Evolutionary conservation across 2,329 filamentous ascomycete species (phyloP), one percentile per base, ranked within the genome.

Genomic region (Botrytis tulipae): DNA sequence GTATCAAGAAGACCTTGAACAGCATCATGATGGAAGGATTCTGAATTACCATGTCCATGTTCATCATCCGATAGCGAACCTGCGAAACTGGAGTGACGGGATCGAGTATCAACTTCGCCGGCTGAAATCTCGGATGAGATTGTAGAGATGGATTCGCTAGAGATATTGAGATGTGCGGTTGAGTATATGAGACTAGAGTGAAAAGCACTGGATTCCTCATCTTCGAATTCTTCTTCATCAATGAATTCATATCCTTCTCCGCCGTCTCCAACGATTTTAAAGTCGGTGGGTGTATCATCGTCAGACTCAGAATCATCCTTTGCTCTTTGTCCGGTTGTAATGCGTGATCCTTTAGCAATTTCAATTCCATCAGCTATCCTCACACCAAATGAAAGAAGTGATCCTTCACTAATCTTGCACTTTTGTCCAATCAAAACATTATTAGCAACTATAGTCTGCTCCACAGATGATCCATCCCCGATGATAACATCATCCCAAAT

Each of bases 401-500:
- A 90, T 40, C 95, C 96, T 14, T 89, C 83, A 48, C 90, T 87
- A 74, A 98, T 84, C 10, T 82, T 88, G 79, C 91, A 92, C 71
- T 88, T 87, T 78, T 90, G 91, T 35, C 94, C 94, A 72, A 99
- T 84, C 1, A 87, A 84, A 29, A 87, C 92, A 65, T 89, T 88
- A 78, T 91, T 90, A 7, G 93, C 96, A 71, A 99, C 84, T 60
- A 99, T 89, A 2, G 94, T 91, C 76, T 90, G 88, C 14, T 87
- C 86, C 66, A 99, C 85, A 37, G 87, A 87, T 25, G 91, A 87
- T 32, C 90, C 91, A 79, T 98, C 93, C 1, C 90, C 92, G 77
- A 99, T 89, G 8, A 87, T 88, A 0, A 90, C 90, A 78, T 94
- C 89, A 78, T 98, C 93, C 95, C 95, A 98, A 76, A 99, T 89